These are phyloP conservation scores for Yarrowia porcina DNA, from an alignment of 805 yeast species.

Conservation along the genomic window DNA sequence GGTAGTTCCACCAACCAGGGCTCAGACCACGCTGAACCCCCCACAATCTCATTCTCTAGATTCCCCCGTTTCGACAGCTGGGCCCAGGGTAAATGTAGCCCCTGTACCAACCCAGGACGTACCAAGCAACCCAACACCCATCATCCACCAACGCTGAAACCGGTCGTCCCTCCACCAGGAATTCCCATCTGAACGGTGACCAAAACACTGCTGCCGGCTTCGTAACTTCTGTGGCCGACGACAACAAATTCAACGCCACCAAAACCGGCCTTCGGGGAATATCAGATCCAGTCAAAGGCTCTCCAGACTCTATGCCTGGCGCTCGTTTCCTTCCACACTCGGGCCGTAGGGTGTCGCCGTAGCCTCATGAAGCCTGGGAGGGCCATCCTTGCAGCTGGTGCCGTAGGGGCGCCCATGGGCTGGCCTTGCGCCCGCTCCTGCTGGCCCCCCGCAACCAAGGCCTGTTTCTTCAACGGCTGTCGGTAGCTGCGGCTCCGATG, in stretches of 20 bases:
- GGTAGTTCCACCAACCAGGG: not conserved
- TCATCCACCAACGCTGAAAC: not conserved
- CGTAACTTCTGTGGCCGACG: not conserved
- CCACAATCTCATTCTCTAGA: not conserved
- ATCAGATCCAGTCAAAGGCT: too few species aligned
- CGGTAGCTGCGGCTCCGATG: too few species aligned
- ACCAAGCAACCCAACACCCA: not conserved
- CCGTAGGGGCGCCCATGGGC: too few species aligned
- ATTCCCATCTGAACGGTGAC: not conserved
- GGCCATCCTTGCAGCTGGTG: too few species aligned
- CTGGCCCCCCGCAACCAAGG: too few species aligned
- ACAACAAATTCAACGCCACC: not conserved
- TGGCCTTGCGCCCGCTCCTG: too few species aligned
- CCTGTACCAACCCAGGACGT: not conserved
- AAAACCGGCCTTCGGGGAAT: too few species aligned
- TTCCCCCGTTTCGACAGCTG: not conserved
- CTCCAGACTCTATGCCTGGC: too few species aligned
- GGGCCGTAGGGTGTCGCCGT: too few species aligned
- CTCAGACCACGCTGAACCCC: not conserved
- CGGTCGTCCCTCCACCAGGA: not conserved
- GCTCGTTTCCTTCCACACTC: too few species aligned
- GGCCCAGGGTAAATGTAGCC: not conserved
- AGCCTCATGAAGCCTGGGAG: too few species aligned
- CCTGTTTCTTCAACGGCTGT: too few species aligned
- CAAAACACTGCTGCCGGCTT: not conserved